These are phyloP conservation scores for Fragilariopsis cylindrus DNA, from an alignment of 108 stramenopile genomes.

Conservation along the genomic window DNA sequence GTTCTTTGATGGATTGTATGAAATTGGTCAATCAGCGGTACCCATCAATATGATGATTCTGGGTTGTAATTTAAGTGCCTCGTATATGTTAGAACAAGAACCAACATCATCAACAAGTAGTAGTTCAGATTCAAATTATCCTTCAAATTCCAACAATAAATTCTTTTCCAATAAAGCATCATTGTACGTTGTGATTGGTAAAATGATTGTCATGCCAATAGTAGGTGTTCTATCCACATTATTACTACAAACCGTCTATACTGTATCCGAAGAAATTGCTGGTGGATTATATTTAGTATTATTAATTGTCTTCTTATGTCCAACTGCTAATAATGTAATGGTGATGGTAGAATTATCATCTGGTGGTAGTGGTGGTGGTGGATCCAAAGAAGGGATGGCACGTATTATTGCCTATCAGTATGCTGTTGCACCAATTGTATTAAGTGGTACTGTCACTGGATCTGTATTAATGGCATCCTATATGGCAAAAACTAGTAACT, in stretches of 20 bases:
- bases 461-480: conserved; percentile 44
- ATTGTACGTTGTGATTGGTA: conserved; percentile 66
- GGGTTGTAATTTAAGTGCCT: conserved; percentile 74
- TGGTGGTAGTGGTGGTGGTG: conserved; percentile 31
- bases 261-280: conserved; percentile 73
- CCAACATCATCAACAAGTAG: neutral
- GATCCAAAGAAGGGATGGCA: conserved; percentile 81
- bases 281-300: conserved; percentile 78
- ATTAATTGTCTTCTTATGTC: conserved; percentile 85
- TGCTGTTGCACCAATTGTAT: conserved; percentile 65
- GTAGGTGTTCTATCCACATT: conserved; percentile 61
- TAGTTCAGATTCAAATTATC: conserved; percentile 12
- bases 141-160: neutral
- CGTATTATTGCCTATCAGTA: conserved; percentile 80
- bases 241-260: conserved; percentile 23
- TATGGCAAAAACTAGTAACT: neutral
- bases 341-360: conserved; percentile 82
- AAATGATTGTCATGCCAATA: conserved; percentile 83
- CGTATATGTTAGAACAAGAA: conserved; percentile 31
- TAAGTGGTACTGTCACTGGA: conserved; percentile 55
- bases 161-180: conserved; percentile 54
- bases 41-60: conserved; percentile 91
- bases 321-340: conserved; percentile 93
- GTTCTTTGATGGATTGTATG: conserved; percentile 84
- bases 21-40: conserved; percentile 79